Conservation (phyloP, 495 filamentous ascomycete genomes). For the Pseudevernia furfuracea region DNA sequence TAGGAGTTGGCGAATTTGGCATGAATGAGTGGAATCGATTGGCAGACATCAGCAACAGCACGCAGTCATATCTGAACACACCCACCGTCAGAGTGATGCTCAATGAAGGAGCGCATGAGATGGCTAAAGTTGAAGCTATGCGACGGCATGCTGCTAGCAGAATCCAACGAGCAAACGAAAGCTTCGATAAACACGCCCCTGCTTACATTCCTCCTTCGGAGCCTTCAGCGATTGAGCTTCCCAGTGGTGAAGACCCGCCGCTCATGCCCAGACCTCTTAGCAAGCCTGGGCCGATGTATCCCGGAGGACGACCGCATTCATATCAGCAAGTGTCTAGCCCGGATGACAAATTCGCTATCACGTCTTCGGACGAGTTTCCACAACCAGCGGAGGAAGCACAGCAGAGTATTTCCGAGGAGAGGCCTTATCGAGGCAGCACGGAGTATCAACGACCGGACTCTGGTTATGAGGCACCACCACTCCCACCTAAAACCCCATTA, state of each 20-base stretch:
- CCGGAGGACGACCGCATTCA: slow-evolving; percentile 21
- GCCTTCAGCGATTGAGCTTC: slow-evolving; percentile 54
- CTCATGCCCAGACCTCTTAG: slow-evolving; percentile 32
- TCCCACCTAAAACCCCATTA: slow-evolving; percentile 81
- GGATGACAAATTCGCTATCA: slow-evolving; percentile 56
- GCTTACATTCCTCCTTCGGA: slow-evolving; percentile 36
- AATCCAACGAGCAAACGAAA: slow-evolving; percentile 21
- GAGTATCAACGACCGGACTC: slow-evolving; percentile 30
- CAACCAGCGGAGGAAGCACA: slow-evolving; percentile 30
- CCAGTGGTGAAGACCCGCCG: slow-evolving; percentile 47
- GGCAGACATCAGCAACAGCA: slow-evolving; percentile 87
- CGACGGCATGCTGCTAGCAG: slow-evolving; percentile 30
- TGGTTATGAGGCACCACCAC: slow-evolving; percentile 54
- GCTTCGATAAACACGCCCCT: slow-evolving; percentile 21
- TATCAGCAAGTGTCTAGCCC: slow-evolving; percentile 28
- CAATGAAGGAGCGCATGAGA: slow-evolving; percentile 64
- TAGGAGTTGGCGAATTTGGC: slow-evolving; percentile 93
- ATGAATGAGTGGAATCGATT: slow-evolving; percentile 98
- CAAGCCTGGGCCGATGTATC: slow-evolving; percentile 26
- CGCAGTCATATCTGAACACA: slow-evolving; percentile 70
- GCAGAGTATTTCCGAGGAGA: slow-evolving; percentile 37
- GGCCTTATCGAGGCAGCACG: slow-evolving; percentile 35
- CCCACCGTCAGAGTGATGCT: slow-evolving; percentile 68
- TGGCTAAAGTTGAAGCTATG: slow-evolving; percentile 74
- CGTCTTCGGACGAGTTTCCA: slow-evolving; percentile 49